These are phyloP conservation scores for Oleoguttula mirabilis DNA, from an alignment of 495 filamentous ascomycete genomes.

Conservation along the genomic window DNA sequence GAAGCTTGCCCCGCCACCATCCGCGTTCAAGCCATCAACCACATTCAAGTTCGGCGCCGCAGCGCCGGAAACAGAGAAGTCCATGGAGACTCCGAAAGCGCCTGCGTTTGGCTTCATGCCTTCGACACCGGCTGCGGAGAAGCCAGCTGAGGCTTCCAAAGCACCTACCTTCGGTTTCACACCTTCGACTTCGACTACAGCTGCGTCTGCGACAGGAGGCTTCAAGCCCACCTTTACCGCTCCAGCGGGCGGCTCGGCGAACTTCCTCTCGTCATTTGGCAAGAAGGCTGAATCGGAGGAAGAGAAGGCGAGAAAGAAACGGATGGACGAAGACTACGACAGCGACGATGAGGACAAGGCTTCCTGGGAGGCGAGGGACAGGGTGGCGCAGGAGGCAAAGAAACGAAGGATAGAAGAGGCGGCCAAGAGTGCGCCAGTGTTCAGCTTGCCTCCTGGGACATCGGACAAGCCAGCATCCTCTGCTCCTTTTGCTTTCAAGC, in stretches of 20 bases:
- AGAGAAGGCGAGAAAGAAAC: slow-evolving; percentile 16
- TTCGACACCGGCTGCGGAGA: neutral
- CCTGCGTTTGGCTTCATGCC: neutral
- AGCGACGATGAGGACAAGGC: slow-evolving; percentile 20
- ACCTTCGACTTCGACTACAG: neutral
- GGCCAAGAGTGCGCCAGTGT: slow-evolving; percentile 8
- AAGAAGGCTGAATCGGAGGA: slow-evolving; percentile 9
- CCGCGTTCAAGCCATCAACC: slow-evolving; percentile 2
- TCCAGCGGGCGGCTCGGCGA: slow-evolving; percentile 4
- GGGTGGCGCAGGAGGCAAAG: slow-evolving; percentile 18
- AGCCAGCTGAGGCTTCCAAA: slow-evolving; percentile 1
- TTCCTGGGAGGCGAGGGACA: slow-evolving; percentile 18
- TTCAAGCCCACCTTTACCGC: slow-evolving; percentile 7
- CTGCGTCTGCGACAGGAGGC: neutral
- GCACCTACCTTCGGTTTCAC: slow-evolving; percentile 4
- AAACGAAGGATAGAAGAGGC: slow-evolving; percentile 15
- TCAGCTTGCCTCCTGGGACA: neutral
- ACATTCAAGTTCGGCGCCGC: slow-evolving; percentile 3
- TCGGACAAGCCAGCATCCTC: neutral
- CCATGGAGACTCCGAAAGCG: neutral
- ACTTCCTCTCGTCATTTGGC: slow-evolving; percentile 20
- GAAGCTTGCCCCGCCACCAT: neutral
- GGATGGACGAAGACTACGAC: slow-evolving; percentile 22
- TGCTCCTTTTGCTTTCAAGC: slow-evolving; percentile 6
- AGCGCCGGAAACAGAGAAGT: neutral